Evolutionary conservation across 2,329 filamentous ascomycete genomes (phyloP), one percentile per base, ranked within the genome.

Genomic region (Xylaria sp.): DNA sequence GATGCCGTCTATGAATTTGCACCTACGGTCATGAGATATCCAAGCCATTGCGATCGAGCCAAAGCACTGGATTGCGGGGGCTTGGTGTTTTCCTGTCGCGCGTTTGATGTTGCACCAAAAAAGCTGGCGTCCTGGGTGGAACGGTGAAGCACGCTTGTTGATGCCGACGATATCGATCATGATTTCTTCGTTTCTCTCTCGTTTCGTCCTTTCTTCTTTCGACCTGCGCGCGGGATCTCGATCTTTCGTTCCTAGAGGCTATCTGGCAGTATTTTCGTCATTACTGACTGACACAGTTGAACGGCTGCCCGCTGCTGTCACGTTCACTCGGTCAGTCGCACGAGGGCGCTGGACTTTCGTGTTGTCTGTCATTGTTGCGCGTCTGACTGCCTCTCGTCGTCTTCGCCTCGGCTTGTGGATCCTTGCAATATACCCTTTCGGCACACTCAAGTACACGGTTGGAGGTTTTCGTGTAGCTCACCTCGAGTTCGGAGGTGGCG

Each of bases 61-160:
- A 52, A 52, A 55, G 54, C 58, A 55, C 54, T 61, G 53, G 49
- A 42, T 55, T 59, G 52, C 56, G 42, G 59, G 57, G 52, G 51
- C 55, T 64, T 55, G 62, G 62, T 65, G 62, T 60, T 61, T 59
- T 63, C 61, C 58, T 58, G 59, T 64, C 63, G 63, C 65, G 60
- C 65, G 60, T 67, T 68, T 65, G 57, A 63, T 65, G 55, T 63
- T 65, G 59, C 61, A 64, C 63, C 63, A 62, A 66, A 63, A 58
- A 68, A 67, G 67, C 63, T 60, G 65, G 65, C 59, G 67, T 63
- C 63, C 54, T 42, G 59, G 62, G 60, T 62, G 64, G 60, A 61
- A 64, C 56, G 51, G 54, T 66, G 64, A 66, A 63, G 63, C 66
- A 63, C 60, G 64, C 63, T 62, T 65, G 39, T 64, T 54, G 62